Conservation (phyloP, 208 protist genomes). For the Herpetomonas tarakana region DNA sequence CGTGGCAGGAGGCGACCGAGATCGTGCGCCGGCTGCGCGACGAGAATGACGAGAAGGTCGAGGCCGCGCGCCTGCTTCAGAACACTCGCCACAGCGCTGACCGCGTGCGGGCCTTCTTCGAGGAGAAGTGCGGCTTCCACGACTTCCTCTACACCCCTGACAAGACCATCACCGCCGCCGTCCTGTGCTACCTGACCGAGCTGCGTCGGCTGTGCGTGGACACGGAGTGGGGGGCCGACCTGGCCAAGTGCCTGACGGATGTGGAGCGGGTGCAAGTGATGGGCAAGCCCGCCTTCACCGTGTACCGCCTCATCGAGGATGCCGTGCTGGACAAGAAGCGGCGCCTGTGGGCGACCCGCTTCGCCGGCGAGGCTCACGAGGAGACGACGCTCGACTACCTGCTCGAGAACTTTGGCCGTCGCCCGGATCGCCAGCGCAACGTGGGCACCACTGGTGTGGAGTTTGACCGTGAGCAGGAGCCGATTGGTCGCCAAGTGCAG, state of each 20-base stretch:
- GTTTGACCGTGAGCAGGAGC: conserved; percentile 91
- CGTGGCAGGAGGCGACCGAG: conserved; percentile 67
- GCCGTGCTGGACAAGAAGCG: conserved; percentile 79
- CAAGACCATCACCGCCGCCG: conserved; percentile 79
- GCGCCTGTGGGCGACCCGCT: conserved; percentile 74
- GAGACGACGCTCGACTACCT: conserved; percentile 88
- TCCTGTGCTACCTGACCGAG: conserved; percentile 74
- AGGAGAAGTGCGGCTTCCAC: conserved; percentile 89
- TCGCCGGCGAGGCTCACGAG: conserved; percentile 81
- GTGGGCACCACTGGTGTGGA: conserved; percentile 77
- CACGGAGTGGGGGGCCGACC: conserved; percentile 61
- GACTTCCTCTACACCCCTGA: conserved; percentile 89
- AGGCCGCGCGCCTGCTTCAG: conserved; percentile 72
- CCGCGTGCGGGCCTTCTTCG: conserved; percentile 75
- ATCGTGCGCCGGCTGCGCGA: conserved; percentile 37
- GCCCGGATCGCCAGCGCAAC: conserved; percentile 56
- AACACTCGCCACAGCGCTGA: conserved; percentile 75
- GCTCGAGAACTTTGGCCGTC: conserved; percentile 87
- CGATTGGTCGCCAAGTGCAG: conserved; percentile 88
- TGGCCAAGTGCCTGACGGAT: conserved; percentile 66
- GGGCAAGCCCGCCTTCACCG: conserved; percentile 66
- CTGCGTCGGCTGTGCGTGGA: conserved; percentile 66
- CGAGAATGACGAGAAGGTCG: conserved; percentile 71
- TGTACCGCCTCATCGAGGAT: conserved; percentile 81
- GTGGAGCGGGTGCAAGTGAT: conserved; percentile 66